Base-by-base conservation (phyloP, 768 basidiomycete species). In the Kwoniella botswanensis region DNA sequence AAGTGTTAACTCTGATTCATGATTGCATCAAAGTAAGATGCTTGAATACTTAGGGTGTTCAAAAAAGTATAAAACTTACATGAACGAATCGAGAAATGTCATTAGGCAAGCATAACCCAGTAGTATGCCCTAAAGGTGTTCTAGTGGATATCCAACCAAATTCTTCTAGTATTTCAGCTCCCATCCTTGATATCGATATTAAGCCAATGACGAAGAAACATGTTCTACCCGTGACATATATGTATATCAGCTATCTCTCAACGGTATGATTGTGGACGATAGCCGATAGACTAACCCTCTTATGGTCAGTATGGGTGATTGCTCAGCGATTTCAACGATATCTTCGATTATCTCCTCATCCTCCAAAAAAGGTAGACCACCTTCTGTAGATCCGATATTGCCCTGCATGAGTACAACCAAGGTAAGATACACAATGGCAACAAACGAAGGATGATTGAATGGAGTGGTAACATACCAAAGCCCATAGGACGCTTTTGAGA, bases 401-500 rank as follows among this genome's bases (percentile, higher is more conserved):
- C 97, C 97, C 96, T 98, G 74, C 24, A 24, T 26, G 54, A 15
- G 41, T 43, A 41, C 46, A 61, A 22, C 26, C 44, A 65, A 26
- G 42, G 52, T 24, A 43, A 35, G 13, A 26, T 22, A 7, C 44
- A 26, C 10, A 22, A 18, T 26, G 21, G 18, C 35, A 21, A 41
- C 11, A 29, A 35, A 17, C n/a, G 24, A 29, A 29, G 18, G 65
- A 57, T 43, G 42, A 5, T 3, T 56, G 10, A 56, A 35, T 11
- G 18, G 13, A 35, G 35, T 35, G 35, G 7, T 35, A 15, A 88
- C 92, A 77, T 82, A 98, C 96, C 66, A 98, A 91, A 4, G 94
- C 94, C 97, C 97, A 99, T 0, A 98, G 86, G 15, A 94, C 92
- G 79, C 94, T 96, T 84, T 99, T 98, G 55, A 99, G 83, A 82